A percentile compares a stretch with the other conserved stretches of the same genome.
phyloP scores from a whole-genome alignment of 768 basidiomycete genomes.

The Amanita rubescens region DNA sequence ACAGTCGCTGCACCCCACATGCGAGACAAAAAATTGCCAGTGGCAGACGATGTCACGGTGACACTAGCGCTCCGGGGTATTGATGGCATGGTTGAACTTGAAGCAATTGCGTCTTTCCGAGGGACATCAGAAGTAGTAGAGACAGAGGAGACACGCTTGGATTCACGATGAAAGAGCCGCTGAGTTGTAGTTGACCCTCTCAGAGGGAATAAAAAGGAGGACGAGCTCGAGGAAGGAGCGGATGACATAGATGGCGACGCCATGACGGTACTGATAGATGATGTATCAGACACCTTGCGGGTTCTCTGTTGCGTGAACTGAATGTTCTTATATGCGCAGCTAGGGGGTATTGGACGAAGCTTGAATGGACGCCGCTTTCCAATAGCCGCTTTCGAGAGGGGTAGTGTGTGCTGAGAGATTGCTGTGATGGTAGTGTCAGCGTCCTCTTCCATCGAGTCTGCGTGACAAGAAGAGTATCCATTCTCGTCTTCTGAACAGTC shows the following conservation, averaged over 20 bases:
- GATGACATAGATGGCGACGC: conserved; percentile 19
- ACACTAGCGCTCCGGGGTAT: conserved; percentile 6
- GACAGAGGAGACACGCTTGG: conserved; percentile 1
- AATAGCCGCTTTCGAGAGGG: conserved; percentile 7
- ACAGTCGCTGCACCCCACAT: conserved; percentile 8
- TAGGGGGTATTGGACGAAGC: conserved; percentile 36
- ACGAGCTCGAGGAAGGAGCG: background rate
- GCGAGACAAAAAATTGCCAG: conserved; percentile 5
- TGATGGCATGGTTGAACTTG: conserved; percentile 4
- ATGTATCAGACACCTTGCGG: conserved; percentile 44
- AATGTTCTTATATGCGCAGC: conserved; percentile 10
- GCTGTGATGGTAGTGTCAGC: conserved; percentile 14
- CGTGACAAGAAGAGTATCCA: conserved; percentile 26
- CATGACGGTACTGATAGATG: conserved; percentile 42
- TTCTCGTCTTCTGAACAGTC: conserved; percentile 41
- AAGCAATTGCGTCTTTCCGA: background rate
- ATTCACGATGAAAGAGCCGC: conserved; percentile 5
- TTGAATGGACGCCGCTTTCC: conserved; percentile 37
- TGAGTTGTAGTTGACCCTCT: conserved; percentile 1
- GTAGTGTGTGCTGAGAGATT: conserved; percentile 15
- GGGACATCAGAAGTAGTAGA: background rate
- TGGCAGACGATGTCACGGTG: background rate
- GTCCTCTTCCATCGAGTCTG: conserved; percentile 18
- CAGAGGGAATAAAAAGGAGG: conserved; percentile 6
- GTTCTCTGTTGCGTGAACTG: conserved; percentile 21